Conservation (phyloP, 495 filamentous ascomycete species). For the Staphylotrichum longicolle region DNA sequence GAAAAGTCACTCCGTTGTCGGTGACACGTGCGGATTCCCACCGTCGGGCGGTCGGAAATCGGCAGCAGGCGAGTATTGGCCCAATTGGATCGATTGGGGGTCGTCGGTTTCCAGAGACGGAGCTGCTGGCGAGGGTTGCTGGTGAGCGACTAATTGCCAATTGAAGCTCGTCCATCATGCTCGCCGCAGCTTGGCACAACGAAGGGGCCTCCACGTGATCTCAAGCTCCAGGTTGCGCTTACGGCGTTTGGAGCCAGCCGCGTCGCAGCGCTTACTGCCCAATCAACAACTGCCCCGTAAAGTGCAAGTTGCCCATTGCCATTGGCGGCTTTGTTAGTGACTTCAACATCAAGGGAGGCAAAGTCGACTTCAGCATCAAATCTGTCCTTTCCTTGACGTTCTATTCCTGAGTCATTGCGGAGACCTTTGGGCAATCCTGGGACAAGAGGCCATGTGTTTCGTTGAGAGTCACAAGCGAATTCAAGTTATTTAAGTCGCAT, state of each 20-base stretch:
- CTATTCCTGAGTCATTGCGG: conserved; percentile 26
- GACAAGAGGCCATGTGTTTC: conserved; percentile 10
- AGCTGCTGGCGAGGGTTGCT: conserved; percentile 11
- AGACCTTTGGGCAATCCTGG: too few species aligned
- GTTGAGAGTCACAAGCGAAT: neutral
- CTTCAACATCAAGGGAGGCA: conserved; percentile 13
- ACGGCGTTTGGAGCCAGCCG: neutral
- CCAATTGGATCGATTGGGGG: neutral
- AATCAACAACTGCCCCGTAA: conserved; percentile 35
- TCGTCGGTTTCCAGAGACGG: conserved; percentile 4
- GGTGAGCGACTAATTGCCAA: conserved; percentile 24
- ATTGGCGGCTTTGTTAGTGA: neutral
- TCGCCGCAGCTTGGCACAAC: conserved; percentile 20
- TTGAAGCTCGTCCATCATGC: conserved; percentile 9
- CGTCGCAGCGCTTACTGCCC: conserved; percentile 5
- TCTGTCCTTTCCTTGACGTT: conserved; percentile 36
- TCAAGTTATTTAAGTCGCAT: conserved; percentile 12
- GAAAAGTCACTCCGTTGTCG: conserved; percentile 3
- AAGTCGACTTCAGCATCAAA: conserved; percentile 21
- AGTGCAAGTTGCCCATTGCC: conserved; percentile 16
- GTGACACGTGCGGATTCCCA: neutral
- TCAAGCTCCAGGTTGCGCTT: conserved; percentile 1
- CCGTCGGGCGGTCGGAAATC: neutral
- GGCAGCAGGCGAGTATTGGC: neutral
- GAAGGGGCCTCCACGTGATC: conserved; percentile 21